Percentiles rank a stretch among this genome's conserved stretches.
These are phyloP conservation scores for Verticillium tricorpus DNA, from an alignment of 2,329 filamentous ascomycete genomes.

Conservation along the genomic window DNA sequence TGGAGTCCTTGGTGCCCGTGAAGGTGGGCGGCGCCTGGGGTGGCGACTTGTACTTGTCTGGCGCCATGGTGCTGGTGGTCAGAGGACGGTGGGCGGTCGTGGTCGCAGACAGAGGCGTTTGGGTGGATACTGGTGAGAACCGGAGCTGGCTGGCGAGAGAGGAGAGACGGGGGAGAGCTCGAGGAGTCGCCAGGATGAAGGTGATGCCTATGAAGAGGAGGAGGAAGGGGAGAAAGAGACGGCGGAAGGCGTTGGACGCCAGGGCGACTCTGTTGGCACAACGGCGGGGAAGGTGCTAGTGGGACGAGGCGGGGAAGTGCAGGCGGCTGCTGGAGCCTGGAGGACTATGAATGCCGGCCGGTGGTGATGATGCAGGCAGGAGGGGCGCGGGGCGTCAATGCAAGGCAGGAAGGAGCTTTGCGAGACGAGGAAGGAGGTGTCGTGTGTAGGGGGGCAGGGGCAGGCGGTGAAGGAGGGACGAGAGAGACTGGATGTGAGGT, in stretches of 20 bases:
- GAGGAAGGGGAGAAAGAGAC: conserved; percentile 45
- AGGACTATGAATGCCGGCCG: background rate
- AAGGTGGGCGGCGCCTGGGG: conserved; percentile 77
- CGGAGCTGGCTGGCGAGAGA: conserved; percentile 54
- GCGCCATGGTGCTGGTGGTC: conserved; percentile 58
- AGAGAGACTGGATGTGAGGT: background rate
- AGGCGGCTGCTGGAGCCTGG: background rate
- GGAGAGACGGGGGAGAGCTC: conserved; percentile 53
- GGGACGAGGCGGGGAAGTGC: background rate
- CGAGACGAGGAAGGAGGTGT: background rate
- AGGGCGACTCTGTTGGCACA: conserved; percentile 24
- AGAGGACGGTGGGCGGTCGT: conserved; percentile 24
- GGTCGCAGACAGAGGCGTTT: conserved; percentile 20
- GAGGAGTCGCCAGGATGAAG: conserved; percentile 64
- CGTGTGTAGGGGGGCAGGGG: background rate
- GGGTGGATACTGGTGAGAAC: conserved; percentile 21
- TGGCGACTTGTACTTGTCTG: conserved; percentile 64
- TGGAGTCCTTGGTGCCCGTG: conserved; percentile 65
- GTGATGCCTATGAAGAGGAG: conserved; percentile 50
- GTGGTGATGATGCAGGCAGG: background rate
- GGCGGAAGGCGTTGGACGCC: conserved; percentile 24
- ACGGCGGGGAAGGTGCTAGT: background rate
- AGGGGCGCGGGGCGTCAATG: background rate
- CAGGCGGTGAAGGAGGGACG: background rate
- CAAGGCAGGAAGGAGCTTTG: too few relatives aligned